Evolutionary conservation across 1,284 basidiomycete genomes (phyloP).

Genomic region (Puccinia novopanici): DNA sequence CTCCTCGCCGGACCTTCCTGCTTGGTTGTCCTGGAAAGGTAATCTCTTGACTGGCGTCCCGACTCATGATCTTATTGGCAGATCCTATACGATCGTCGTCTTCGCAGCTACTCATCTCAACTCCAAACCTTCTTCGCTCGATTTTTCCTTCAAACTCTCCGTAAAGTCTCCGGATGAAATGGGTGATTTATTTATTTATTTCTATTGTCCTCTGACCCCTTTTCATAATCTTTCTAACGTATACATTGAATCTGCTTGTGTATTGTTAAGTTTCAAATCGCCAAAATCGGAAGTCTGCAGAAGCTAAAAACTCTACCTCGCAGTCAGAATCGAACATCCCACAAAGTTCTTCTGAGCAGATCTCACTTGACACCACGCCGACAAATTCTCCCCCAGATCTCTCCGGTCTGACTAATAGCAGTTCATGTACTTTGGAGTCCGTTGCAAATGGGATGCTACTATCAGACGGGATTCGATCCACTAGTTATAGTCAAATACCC

Average conservation of each 20-base stretch:
- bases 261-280: background rate
- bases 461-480: constrained; percentile 9
- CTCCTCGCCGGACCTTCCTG: constrained; percentile 74
- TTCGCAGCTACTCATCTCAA: constrained; percentile 14
- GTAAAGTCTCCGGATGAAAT: constrained; percentile 28
- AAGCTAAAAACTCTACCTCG: background rate
- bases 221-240: background rate
- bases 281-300: background rate
- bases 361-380: constrained; percentile 13
- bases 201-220: background rate
- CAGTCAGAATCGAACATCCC: constrained; percentile 1
- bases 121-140: constrained; percentile 19
- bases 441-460: background rate
- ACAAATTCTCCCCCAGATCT: constrained; percentile 17
- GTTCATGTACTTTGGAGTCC: background rate
- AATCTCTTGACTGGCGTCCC: constrained; percentile 59
- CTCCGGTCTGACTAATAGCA: background rate
- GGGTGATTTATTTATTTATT: background rate
- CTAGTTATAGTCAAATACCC: background rate
- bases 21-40: constrained; percentile 86
- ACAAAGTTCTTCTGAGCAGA: constrained; percentile 23
- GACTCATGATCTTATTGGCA: constrained; percentile 7
- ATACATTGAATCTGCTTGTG: background rate
- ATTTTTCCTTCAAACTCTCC: constrained; percentile 10
- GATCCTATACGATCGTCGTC: background rate